phyloP scores from a whole-genome alignment of 2,329 filamentous ascomycete species.

The Pseudogymnoascus pannorum region DNA sequence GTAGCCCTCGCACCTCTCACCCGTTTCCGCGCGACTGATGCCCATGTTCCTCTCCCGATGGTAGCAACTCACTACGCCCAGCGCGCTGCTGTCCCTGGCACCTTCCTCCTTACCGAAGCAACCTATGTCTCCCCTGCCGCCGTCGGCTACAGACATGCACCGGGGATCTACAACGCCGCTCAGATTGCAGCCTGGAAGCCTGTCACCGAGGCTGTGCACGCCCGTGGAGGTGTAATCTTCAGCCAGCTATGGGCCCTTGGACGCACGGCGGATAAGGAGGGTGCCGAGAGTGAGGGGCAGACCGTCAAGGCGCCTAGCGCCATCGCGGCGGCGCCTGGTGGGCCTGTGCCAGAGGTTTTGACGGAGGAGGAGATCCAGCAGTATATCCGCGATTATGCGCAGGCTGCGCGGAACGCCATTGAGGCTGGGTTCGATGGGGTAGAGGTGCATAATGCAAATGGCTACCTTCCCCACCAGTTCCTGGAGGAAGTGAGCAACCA shows the following conservation, averaged over 20 bases:
- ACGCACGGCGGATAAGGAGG: constrained; percentile 31
- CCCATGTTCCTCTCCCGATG: constrained; percentile 36
- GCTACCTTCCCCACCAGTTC: constrained; percentile 51
- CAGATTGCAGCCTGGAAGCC: constrained; percentile 51
- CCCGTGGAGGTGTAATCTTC: constrained; percentile 50
- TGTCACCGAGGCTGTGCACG: constrained; percentile 52
- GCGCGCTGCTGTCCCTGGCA: constrained; percentile 40
- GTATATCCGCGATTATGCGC: constrained; percentile 34
- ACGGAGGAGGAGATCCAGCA: constrained; percentile 32
- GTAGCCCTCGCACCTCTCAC: constrained; percentile 51
- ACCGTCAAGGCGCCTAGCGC: constrained; percentile 15
- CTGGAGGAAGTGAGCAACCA: constrained; percentile 46
- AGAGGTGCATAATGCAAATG: constrained; percentile 37
- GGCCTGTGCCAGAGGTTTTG: constrained; percentile 26
- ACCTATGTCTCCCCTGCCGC: constrained; percentile 40
- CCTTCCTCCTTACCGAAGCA: constrained; percentile 49
- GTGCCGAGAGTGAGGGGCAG: constrained; percentile 15
- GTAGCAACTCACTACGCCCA: constrained; percentile 45
- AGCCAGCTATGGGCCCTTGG: constrained; percentile 55
- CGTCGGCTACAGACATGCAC: constrained; percentile 42
- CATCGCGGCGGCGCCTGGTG: constrained; percentile 18
- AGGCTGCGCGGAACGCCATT: constrained; percentile 38
- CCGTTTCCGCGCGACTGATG: constrained; percentile 39
- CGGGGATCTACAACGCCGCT: constrained; percentile 46
- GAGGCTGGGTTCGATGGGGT: constrained; percentile 49